Percentiles rank a stretch among this genome's conserved stretches.
Conservation (phyloP, 495 filamentous ascomycete genomes). For the Corynascus novoguineensis region DNA sequence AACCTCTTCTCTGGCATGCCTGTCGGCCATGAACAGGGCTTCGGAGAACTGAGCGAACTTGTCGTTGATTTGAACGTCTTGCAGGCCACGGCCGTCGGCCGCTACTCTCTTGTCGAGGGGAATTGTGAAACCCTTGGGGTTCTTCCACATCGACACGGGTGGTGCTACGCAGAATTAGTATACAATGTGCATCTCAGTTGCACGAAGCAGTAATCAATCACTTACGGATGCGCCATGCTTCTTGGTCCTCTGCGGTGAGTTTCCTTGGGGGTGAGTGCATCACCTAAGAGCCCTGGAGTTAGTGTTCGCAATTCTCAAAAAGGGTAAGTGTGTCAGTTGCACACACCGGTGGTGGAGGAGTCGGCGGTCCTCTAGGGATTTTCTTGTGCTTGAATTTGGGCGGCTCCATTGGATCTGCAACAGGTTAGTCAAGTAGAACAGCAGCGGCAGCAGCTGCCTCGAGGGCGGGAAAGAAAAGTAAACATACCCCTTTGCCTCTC, state of each 20-base stretch:
- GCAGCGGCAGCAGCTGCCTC: neutral
- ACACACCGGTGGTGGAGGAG: conserved; percentile 71
- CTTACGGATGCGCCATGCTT: conserved; percentile 77
- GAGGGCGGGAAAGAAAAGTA: too few species aligned
- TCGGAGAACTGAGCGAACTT: conserved; percentile 97
- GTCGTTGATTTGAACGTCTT: conserved; percentile 97
- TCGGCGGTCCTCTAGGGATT: conserved; percentile 90
- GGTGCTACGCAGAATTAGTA: conserved; percentile 45
- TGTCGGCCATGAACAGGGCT: conserved; percentile 86
- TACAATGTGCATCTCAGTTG: neutral
- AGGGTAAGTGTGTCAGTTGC: neutral
- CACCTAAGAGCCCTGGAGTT: conserved; percentile 35
- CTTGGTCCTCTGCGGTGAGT: conserved; percentile 93
- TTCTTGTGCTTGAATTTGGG: conserved; percentile 99
- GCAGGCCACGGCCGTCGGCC: conserved; percentile 87
- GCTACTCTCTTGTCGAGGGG: conserved; percentile 94
- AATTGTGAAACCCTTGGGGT: conserved; percentile 96
- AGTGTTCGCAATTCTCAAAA: neutral
- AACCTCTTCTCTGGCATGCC: conserved; percentile 94
- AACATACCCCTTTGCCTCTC: conserved; percentile 63
- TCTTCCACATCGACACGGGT: conserved; percentile 98
- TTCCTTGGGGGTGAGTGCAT: conserved; percentile 95
- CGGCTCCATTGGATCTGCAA: conserved; percentile 86
- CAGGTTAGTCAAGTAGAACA: neutral
- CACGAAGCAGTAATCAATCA: neutral